Percentiles rank a stretch among this genome's conserved stretches.
These are phyloP conservation scores for Solanum hybrid DNA, from an alignment of 305 asterid species.

Conservation along the genomic window DNA sequence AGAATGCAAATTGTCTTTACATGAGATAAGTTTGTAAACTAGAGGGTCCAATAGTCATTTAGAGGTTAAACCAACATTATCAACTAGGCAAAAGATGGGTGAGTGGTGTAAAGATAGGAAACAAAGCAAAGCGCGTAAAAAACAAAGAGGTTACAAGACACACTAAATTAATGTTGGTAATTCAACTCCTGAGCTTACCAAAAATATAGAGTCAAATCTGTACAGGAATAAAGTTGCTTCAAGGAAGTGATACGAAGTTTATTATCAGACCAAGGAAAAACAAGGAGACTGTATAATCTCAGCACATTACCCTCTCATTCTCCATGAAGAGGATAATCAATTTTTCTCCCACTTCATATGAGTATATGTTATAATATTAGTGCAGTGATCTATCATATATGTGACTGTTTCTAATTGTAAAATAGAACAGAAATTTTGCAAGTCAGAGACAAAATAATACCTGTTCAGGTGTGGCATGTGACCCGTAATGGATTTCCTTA, in stretches of 20 bases:
- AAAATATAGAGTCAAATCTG: not conserved
- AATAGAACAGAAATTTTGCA: not conserved
- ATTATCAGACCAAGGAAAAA: not conserved
- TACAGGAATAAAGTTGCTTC: not conserved
- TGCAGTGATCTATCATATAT: not conserved
- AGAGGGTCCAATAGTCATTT: not conserved
- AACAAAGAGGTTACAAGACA: not conserved
- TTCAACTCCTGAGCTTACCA: not conserved
- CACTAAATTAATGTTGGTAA: not conserved
- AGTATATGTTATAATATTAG: not conserved
- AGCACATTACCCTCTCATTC: not conserved
- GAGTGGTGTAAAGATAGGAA: not conserved
- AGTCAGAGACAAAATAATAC: conserved; percentile 21
- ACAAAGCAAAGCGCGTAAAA: not conserved
- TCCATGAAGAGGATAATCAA: not conserved
- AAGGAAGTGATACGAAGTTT: not conserved
- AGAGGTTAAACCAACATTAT: not conserved
- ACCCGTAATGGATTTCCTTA: conserved; percentile 78
- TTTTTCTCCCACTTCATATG: not conserved
- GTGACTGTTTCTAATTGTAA: not conserved
- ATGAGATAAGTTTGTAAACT: not conserved
- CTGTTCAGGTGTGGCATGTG: conserved; percentile 89
- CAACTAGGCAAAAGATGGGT: not conserved
- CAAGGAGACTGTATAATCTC: not conserved
- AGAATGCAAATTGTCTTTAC: not conserved